Conservation (phyloP, 2,329 filamentous ascomycete genomes). For the Aspergillus transmontanensis region DNA sequence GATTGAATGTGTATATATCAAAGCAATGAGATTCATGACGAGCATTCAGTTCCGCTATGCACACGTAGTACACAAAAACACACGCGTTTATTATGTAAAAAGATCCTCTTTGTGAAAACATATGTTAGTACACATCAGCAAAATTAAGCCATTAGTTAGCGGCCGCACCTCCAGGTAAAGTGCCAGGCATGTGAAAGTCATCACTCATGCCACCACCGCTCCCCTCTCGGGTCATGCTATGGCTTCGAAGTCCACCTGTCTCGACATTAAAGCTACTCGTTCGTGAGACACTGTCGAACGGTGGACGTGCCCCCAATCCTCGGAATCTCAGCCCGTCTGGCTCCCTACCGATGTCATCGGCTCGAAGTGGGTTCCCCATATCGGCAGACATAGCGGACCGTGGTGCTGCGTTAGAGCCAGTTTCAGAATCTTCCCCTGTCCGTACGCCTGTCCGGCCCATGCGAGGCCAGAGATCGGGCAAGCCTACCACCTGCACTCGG, state of each 20-base stretch:
- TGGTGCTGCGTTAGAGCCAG: slow-evolving; percentile 35
- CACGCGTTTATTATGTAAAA: background rate
- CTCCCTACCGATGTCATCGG: slow-evolving; percentile 26
- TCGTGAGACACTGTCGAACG: slow-evolving; percentile 35
- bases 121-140: background rate
- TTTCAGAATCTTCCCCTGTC: slow-evolving; percentile 45
- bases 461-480: slow-evolving; percentile 64
- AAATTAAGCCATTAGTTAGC: slow-evolving; percentile 18
- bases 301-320: slow-evolving; percentile 29
- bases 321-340: slow-evolving; percentile 39
- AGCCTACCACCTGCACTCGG: slow-evolving; percentile 65
- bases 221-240: slow-evolving; percentile 36
- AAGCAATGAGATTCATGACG: slow-evolving; percentile 17
- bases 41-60: slow-evolving; percentile 2
- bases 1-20: slow-evolving; percentile 22
- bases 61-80: background rate
- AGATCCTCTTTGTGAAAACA: background rate
- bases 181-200: slow-evolving; percentile 43
- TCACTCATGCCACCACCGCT: slow-evolving; percentile 33
- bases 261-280: slow-evolving; percentile 40
- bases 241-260: slow-evolving; percentile 32
- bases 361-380: slow-evolving; percentile 24
- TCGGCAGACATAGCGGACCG: slow-evolving; percentile 33
- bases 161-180: slow-evolving; percentile 34
- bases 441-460: slow-evolving; percentile 53